Percentiles rank a stretch among this genome's conserved stretches.
Evolutionary conservation across 164 flowering plant genomes (phyloP).

Genomic region (Berberis thunbergii): DNA sequence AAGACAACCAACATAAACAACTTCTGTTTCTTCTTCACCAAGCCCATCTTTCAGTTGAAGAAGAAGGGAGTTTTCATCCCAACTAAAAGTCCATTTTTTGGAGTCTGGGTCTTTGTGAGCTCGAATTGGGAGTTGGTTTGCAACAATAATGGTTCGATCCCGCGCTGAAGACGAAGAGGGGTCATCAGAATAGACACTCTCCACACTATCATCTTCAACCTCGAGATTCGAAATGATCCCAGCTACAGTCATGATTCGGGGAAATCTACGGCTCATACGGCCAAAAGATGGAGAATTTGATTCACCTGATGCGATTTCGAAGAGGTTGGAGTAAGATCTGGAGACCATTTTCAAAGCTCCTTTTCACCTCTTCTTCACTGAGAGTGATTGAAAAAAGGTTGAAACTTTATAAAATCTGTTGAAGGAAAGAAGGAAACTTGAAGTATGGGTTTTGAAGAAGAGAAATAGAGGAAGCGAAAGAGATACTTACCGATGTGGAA

Average conservation of each 20-base stretch:
- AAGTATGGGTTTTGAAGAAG: background rate
- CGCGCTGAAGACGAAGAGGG: conserved; percentile 1
- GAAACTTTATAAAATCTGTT: background rate
- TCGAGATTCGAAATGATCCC: conserved; percentile 12
- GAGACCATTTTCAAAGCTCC: conserved; percentile 7
- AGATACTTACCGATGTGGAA: background rate
- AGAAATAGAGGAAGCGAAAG: background rate
- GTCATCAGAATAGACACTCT: background rate
- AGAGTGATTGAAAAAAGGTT: background rate
- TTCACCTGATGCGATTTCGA: conserved; percentile 8
- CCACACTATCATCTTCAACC: background rate
- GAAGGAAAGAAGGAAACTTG: background rate
- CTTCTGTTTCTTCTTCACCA: conserved; percentile 8
- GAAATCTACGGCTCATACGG: conserved; percentile 3
- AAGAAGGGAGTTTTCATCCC: conserved; percentile 12
- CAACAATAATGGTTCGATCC: conserved; percentile 9
- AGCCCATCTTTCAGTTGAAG: conserved; percentile 15
- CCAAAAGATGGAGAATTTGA: conserved; percentile 2
- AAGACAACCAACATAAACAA: conserved; percentile 11
- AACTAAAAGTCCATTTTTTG: conserved; percentile 9
- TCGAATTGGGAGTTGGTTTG: conserved; percentile 13
- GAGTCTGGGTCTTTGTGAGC: conserved; percentile 1
- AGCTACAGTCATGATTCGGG: conserved; percentile 8
- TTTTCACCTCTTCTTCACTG: too few species aligned
- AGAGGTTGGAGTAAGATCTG: conserved; percentile 11